Conservation (phyloP, 2,329 filamentous ascomycete species). For the Pezicula rhizophila region DNA sequence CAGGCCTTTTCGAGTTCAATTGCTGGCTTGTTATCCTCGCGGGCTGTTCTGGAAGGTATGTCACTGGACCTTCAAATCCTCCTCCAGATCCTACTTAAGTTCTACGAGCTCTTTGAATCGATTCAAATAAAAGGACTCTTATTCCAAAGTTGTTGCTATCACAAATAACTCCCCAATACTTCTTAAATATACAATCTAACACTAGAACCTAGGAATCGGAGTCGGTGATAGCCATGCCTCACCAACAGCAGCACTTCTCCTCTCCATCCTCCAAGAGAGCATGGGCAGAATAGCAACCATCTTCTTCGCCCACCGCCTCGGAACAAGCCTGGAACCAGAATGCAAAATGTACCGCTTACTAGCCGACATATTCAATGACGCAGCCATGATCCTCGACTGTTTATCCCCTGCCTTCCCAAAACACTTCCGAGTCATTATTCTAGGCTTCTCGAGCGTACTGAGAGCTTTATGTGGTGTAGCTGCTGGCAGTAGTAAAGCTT, state of each 20-base stretch:
- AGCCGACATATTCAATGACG: conserved; percentile 66
- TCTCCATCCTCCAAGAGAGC: conserved; percentile 60
- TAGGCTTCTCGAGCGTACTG: conserved; percentile 56
- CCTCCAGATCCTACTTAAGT: too few relatives aligned
- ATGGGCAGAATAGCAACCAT: conserved; percentile 63
- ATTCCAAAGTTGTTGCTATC: neutral
- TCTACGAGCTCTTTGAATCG: neutral
- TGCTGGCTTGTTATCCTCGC: conserved; percentile 56
- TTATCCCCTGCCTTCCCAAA: conserved; percentile 59
- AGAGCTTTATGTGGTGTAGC: conserved; percentile 79
- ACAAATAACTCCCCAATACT: neutral
- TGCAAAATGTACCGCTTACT: conserved; percentile 67
- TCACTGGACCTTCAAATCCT: neutral
- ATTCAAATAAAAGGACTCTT: neutral
- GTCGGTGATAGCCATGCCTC: conserved; percentile 61
- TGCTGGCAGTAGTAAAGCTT: conserved; percentile 84
- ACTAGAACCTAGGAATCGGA: conserved; percentile 46
- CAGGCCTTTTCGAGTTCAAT: conserved; percentile 63
- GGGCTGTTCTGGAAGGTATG: conserved; percentile 60
- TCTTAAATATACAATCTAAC: neutral
- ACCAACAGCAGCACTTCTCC: conserved; percentile 58
- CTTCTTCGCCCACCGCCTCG: conserved; percentile 61
- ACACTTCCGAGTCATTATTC: conserved; percentile 45
- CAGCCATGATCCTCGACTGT: conserved; percentile 65
- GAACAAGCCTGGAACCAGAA: conserved; percentile 62